phyloP scores from a whole-genome alignment of 352 stramenopile genomes.

The Thraustotheca clavata region DNA sequence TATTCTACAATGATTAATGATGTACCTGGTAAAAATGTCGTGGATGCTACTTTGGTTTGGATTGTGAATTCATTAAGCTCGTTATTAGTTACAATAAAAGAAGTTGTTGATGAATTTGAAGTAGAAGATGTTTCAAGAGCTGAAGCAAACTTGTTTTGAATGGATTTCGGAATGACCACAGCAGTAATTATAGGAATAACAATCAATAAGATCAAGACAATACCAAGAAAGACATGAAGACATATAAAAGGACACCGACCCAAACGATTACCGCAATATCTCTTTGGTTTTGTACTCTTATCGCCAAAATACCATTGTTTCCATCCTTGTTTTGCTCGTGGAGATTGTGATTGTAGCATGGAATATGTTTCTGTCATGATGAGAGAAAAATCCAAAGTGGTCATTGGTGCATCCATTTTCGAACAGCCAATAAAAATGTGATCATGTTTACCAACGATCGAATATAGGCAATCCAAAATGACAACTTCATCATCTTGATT shows the following conservation, averaged over 20 bases:
- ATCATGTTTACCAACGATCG: too few relatives aligned
- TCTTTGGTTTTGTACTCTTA: neutral
- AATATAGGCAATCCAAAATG: too few relatives aligned
- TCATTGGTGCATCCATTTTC: too few relatives aligned
- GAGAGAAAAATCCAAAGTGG: too few relatives aligned
- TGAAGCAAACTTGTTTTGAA: slow-evolving; percentile 17
- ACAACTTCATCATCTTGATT: too few relatives aligned
- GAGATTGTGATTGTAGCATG: too few relatives aligned
- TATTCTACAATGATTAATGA: neutral
- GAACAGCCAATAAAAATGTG: too few relatives aligned
- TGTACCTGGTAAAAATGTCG: neutral
- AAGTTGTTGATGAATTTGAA: neutral
- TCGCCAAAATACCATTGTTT: slow-evolving; percentile 12
- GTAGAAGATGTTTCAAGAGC: neutral
- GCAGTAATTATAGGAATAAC: slow-evolving; percentile 14
- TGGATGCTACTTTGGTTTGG: neutral
- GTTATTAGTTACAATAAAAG: neutral
- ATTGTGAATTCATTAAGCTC: neutral
- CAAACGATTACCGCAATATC: slow-evolving; percentile 9
- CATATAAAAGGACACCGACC: slow-evolving; percentile 14
- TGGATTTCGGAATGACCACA: slow-evolving; percentile 8
- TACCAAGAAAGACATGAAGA: neutral
- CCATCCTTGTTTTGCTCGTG: neutral
- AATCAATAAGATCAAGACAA: slow-evolving; percentile 10
- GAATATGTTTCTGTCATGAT: too few relatives aligned